These are phyloP conservation scores for Vigna hirtella DNA, from an alignment of 306 rosid genomes.

Conservation along the genomic window DNA sequence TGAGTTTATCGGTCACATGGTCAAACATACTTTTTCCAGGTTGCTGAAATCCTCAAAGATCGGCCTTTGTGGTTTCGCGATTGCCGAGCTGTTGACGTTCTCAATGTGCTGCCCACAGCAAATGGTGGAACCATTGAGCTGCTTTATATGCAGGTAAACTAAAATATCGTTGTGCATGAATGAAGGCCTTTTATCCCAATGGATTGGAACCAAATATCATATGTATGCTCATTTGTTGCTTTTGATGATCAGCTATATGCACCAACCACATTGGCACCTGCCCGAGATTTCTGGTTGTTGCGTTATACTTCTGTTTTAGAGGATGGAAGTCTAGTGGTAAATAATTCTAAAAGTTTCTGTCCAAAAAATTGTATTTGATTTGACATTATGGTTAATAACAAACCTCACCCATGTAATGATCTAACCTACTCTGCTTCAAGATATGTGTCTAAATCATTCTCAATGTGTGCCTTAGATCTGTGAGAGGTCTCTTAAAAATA, in stretches of 20 bases:
- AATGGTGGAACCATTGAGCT: slow-evolving; percentile 99
- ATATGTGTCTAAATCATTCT: slow-evolving; percentile 32
- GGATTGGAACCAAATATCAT: slow-evolving; percentile 15
- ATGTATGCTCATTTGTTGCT: slow-evolving; percentile 9
- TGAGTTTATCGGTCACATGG: slow-evolving; percentile 25
- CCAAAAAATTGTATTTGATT: slow-evolving; percentile 24
- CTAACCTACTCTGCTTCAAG: neutral
- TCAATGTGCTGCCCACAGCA: slow-evolving; percentile 94
- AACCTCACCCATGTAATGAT: neutral
- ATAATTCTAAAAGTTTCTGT: slow-evolving; percentile 31
- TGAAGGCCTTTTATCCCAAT: neutral
- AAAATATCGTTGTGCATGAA: neutral
- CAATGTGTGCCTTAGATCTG: slow-evolving; percentile 63
- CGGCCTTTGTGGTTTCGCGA: slow-evolving; percentile 96
- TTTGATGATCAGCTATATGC: slow-evolving; percentile 75
- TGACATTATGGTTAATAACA: slow-evolving; percentile 5
- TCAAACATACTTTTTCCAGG: slow-evolving; percentile 60
- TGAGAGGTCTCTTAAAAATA: slow-evolving; percentile 92
- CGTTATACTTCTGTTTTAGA: slow-evolving; percentile 95
- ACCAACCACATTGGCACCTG: slow-evolving; percentile 93
- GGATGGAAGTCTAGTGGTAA: slow-evolving; percentile 96
- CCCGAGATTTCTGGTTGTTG: slow-evolving; percentile 96
- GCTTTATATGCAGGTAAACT: slow-evolving; percentile 93
- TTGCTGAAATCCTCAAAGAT: slow-evolving; percentile 98
- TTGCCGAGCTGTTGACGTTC: slow-evolving; percentile 96